phyloP scores from a whole-genome alignment of 2,329 filamentous ascomycete genomes.

The Hortaea werneckii region DNA sequence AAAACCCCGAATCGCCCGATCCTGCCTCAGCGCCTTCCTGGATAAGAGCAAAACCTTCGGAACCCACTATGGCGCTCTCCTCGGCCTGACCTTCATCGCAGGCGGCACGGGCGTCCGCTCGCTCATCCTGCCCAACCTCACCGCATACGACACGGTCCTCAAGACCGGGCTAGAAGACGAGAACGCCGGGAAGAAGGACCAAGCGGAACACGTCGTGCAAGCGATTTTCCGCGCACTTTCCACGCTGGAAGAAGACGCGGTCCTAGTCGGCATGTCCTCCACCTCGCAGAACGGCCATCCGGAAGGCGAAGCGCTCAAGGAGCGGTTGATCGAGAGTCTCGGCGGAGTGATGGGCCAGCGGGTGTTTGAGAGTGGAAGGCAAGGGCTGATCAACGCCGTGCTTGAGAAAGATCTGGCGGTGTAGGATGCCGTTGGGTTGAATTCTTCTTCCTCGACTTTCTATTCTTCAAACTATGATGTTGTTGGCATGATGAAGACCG shows the following conservation, averaged over 20 bases:
- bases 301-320: conserved; percentile 30
- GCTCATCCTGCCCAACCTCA: conserved; percentile 56
- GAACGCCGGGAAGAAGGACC: conserved; percentile 38
- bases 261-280: conserved; percentile 7
- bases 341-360: conserved; percentile 34
- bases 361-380: conserved; percentile 30
- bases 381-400: conserved; percentile 27
- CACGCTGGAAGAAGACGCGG: conserved; percentile 39
- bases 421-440: neutral
- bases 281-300: conserved; percentile 30
- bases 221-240: conserved; percentile 48
- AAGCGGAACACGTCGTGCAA: conserved; percentile 50
- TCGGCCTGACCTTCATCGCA: conserved; percentile 68
- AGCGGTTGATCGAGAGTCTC: conserved; percentile 32
- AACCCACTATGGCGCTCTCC: conserved; percentile 80
- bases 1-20: conserved; percentile 80
- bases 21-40: conserved; percentile 83
- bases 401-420: conserved; percentile 26
- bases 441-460: too few species aligned
- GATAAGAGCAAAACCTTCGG: conserved; percentile 74
- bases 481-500: too few species aligned
- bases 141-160: conserved; percentile 52
- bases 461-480: too few species aligned
- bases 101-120: conserved; percentile 55
- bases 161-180: conserved; percentile 46